phyloP scores from a whole-genome alignment of 139 green algal species.

The Eudorina sp. region DNA sequence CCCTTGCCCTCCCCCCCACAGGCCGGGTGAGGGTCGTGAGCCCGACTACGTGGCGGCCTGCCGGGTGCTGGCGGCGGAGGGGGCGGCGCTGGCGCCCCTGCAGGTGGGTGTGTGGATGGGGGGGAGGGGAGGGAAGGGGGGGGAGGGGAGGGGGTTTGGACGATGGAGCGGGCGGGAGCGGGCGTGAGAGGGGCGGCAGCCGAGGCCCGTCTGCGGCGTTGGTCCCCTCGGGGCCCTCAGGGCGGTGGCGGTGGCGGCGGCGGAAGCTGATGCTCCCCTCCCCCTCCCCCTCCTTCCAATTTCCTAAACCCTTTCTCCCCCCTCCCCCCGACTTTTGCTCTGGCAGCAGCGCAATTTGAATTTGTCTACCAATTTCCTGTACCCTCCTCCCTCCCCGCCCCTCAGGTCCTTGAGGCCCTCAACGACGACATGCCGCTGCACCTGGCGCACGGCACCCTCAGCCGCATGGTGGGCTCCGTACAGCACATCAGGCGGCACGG shows the following conservation, averaged over 20 bases:
- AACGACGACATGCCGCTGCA: conserved; percentile 76
- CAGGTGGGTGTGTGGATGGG: conserved; percentile 54
- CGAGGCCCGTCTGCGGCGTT: too few relatives aligned
- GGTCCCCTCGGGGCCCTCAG: too few relatives aligned
- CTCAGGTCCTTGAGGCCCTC: conserved; percentile 69
- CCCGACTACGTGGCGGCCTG: conserved; percentile 69
- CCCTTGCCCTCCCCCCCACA: background rate
- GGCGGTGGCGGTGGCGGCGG: too few relatives aligned
- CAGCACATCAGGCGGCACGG: conserved; percentile 74
- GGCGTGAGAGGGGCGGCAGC: too few relatives aligned
- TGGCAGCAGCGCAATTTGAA: too few relatives aligned
- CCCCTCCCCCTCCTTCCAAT: background rate
- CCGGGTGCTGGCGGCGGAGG: conserved; percentile 70
- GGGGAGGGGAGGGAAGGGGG: too few relatives aligned
- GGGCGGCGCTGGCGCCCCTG: conserved; percentile 69
- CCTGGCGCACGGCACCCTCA: conserved; percentile 66
- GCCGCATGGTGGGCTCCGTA: conserved; percentile 72
- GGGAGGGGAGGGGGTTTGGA: too few relatives aligned
- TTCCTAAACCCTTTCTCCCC: background rate
- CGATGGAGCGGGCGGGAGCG: too few relatives aligned
- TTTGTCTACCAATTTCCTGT: too few relatives aligned
- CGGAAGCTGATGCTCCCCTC: too few relatives aligned
- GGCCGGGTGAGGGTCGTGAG: conserved; percentile 49
- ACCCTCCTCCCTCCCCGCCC: background rate
- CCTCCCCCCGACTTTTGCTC: too few relatives aligned